A percentile compares a stretch with the other conserved stretches of the same genome.
Conservation (phyloP, 768 basidiomycete genomes). For the Gyrodon lividus region DNA sequence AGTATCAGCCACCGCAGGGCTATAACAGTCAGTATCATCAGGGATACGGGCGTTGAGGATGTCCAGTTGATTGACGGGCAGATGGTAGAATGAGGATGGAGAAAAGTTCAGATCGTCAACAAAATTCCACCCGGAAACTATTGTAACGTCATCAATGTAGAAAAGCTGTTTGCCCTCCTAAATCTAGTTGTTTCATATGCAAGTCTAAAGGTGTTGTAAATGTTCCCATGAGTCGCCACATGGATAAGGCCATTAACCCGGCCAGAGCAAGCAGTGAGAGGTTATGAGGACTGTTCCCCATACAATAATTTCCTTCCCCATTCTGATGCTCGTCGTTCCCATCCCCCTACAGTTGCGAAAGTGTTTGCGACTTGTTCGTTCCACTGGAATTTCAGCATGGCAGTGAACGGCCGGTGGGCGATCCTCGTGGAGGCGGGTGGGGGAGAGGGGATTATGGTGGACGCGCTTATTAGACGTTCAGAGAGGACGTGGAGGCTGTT, state of each 20-base stretch:
- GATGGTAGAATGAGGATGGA: background rate
- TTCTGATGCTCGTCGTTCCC: slow-evolving; percentile 45
- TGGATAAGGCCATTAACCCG: background rate
- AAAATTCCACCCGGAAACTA: background rate
- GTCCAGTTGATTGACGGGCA: background rate
- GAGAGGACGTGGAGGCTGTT: slow-evolving; percentile 51
- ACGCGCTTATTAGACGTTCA: slow-evolving; percentile 49
- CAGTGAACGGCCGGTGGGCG: slow-evolving; percentile 42
- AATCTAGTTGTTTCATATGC: background rate
- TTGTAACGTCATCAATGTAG: background rate
- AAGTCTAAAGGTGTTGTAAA: background rate
- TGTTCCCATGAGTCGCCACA: background rate
- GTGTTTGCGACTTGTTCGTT: slow-evolving; percentile 53
- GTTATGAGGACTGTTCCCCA: slow-evolving; percentile 26
- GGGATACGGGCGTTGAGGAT: slow-evolving; percentile 28
- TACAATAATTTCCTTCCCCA: slow-evolving; percentile 50
- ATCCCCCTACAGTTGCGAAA: slow-evolving; percentile 42
- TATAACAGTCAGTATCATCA: slow-evolving; percentile 30
- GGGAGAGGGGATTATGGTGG: slow-evolving; percentile 47
- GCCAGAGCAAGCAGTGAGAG: background rate
- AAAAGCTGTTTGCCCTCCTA: background rate
- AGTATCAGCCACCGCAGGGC: slow-evolving; percentile 31
- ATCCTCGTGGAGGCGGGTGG: slow-evolving; percentile 56
- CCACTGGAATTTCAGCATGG: slow-evolving; percentile 55
- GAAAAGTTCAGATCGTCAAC: background rate